phyloP scores from a whole-genome alignment of 345 rosid species.

The Melaleuca quinquenervia region DNA sequence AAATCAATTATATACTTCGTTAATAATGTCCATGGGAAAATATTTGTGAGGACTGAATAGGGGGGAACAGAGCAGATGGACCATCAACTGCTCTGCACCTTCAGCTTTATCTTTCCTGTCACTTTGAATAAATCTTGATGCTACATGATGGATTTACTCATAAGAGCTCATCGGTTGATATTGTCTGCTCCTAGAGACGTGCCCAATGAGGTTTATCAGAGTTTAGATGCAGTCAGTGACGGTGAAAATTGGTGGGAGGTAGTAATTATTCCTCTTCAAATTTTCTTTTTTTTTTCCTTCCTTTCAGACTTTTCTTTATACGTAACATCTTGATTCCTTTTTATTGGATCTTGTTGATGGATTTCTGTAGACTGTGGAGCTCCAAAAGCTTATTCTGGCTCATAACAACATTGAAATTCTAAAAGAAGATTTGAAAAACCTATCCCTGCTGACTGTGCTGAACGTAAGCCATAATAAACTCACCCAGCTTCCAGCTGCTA shows the following conservation, averaged over 20 bases:
- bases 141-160: background rate
- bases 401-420: conserved; percentile 71
- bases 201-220: conserved; percentile 61
- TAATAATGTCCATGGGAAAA: background rate
- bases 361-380: conserved; percentile 61
- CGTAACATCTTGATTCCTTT: background rate
- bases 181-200: conserved; percentile 35
- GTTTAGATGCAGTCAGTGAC: conserved; percentile 49
- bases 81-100: background rate
- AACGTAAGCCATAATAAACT: conserved; percentile 82
- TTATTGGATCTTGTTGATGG: background rate
- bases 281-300: background rate
- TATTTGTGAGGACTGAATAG: background rate
- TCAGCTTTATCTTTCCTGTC: background rate
- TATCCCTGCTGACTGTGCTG: conserved; percentile 49
- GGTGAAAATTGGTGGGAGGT: conserved; percentile 99
- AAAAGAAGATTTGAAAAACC: conserved; percentile 66
- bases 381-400: conserved; percentile 86
- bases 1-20: background rate
- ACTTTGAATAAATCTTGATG: background rate
- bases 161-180: background rate
- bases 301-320: background rate
- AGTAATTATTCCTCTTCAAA: background rate
- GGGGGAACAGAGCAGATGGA: background rate
- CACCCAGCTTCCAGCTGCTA: conserved; percentile 55